Conservation (phyloP, 495 filamentous ascomycete species). For the Aspergillus ostianus region DNA sequence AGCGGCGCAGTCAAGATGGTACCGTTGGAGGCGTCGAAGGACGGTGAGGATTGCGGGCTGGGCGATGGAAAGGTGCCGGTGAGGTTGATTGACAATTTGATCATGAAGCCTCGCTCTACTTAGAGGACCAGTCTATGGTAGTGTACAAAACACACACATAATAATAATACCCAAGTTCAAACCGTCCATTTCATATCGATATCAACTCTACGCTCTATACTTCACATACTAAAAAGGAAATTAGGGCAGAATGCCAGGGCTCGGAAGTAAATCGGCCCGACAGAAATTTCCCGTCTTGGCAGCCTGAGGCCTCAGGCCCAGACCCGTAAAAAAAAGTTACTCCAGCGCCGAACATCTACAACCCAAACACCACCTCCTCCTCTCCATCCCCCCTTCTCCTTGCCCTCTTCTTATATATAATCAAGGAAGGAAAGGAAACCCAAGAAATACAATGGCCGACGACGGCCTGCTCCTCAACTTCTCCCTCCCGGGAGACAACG, state of each 20-base stretch:
- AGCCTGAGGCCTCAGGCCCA: background rate
- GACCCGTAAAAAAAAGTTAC: slow-evolving; percentile 24
- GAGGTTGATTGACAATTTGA: slow-evolving; percentile 91
- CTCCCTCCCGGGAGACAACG: slow-evolving; percentile 58
- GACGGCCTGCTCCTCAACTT: slow-evolving; percentile 96
- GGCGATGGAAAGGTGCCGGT: slow-evolving; percentile 73
- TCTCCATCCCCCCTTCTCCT: background rate
- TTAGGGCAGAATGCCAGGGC: slow-evolving; percentile 36
- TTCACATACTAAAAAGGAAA: slow-evolving; percentile 29
- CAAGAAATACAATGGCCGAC: slow-evolving; percentile 69
- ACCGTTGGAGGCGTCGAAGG: slow-evolving; percentile 64
- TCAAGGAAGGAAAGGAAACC: too few relatives aligned
- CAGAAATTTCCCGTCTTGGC: slow-evolving; percentile 32
- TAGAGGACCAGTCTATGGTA: slow-evolving; percentile 1
- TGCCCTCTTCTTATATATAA: too few relatives aligned
- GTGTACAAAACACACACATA: background rate
- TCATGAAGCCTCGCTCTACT: slow-evolving; percentile 51
- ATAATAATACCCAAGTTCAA: background rate
- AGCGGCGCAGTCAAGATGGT: slow-evolving; percentile 91
- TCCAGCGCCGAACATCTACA: slow-evolving; percentile 12
- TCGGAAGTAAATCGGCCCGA: slow-evolving; percentile 30
- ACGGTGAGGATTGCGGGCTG: slow-evolving; percentile 66
- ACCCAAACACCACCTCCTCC: background rate
- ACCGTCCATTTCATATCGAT: background rate
- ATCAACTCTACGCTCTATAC: too few relatives aligned